phyloP scores from a whole-genome alignment of 169 alveolate genomes.

The Plasmodium gonderi region DNA sequence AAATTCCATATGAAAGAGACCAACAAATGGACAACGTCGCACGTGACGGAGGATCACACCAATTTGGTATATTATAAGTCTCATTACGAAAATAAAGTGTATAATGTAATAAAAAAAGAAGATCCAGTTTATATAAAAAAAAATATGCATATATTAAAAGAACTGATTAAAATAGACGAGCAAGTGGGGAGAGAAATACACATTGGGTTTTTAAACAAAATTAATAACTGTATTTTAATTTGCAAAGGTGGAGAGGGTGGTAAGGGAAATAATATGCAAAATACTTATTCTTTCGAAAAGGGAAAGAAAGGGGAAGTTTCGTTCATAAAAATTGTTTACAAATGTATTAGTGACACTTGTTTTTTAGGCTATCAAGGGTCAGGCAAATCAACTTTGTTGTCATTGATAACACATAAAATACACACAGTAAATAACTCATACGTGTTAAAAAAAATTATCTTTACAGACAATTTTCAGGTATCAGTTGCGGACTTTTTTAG shows the following conservation, averaged over 20 bases:
- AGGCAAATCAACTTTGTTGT: conserved; percentile 50
- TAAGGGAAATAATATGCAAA: conserved; percentile 64
- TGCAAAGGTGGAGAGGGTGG: conserved; percentile 72
- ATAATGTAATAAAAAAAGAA: conserved; percentile 43
- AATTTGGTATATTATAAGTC: neutral
- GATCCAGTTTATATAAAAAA: conserved; percentile 63
- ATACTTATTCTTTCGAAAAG: conserved; percentile 47
- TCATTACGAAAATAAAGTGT: conserved; percentile 40
- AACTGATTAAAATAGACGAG: conserved; percentile 23
- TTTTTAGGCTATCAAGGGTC: conserved; percentile 32
- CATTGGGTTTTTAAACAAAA: conserved; percentile 41
- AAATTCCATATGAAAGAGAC: neutral
- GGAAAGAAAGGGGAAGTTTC: conserved; percentile 28
- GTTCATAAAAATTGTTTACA: conserved; percentile 26
- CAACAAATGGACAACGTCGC: neutral
- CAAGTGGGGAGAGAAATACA: conserved; percentile 21
- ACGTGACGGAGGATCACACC: neutral
- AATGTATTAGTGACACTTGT: conserved; percentile 71
- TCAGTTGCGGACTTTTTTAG: conserved; percentile 63
- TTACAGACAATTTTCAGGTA: conserved; percentile 51
- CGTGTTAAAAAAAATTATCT: conserved; percentile 47
- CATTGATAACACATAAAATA: conserved; percentile 62
- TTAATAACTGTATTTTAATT: conserved; percentile 36
- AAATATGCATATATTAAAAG: conserved; percentile 50
- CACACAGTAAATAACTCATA: conserved; percentile 64